These are phyloP conservation scores for Fusarium continuum DNA, from an alignment of 2,329 filamentous ascomycete species.

Conservation along the genomic window DNA sequence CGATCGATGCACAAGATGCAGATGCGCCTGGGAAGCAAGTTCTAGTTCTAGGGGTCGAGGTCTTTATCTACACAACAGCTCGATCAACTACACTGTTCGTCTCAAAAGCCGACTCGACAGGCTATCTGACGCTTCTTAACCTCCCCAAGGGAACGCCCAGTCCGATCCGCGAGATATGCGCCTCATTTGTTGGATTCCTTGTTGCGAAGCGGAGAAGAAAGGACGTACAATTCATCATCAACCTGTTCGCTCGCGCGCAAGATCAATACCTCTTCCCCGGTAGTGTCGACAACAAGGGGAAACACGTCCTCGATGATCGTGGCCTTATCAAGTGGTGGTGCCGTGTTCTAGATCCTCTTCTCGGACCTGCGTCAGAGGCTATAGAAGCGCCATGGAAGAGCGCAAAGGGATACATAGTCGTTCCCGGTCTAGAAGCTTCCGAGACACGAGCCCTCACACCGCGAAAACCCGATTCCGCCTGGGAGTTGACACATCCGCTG, in stretches of 20 bases:
- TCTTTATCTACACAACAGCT: constrained; percentile 85
- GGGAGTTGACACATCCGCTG: constrained; percentile 78
- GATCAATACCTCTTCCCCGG: constrained; percentile 95
- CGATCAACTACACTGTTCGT: constrained; percentile 89
- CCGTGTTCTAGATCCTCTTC: constrained; percentile 79
- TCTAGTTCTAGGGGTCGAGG: constrained; percentile 83
- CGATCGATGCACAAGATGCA: constrained; percentile 50
- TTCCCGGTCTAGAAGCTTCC: constrained; percentile 85
- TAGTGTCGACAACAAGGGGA: constrained; percentile 82
- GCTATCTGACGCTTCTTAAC: constrained; percentile 76
- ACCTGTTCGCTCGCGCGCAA: constrained; percentile 90
- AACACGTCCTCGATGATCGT: constrained; percentile 92
- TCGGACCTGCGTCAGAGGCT: constrained; percentile 58
- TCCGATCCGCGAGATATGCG: constrained; percentile 77
- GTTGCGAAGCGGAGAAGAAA: constrained; percentile 71
- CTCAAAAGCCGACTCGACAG: constrained; percentile 96
- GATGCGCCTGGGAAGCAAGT: constrained; percentile 56
- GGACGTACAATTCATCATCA: constrained; percentile 77
- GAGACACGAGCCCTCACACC: constrained; percentile 86
- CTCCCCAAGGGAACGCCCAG: constrained; percentile 72
- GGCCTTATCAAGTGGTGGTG: constrained; percentile 97
- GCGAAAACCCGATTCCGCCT: constrained; percentile 57
- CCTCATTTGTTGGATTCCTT: constrained; percentile 79
- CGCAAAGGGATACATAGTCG: constrained; percentile 81
- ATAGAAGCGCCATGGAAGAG: constrained; percentile 51